Base-by-base conservation (phyloP, 192 early-diverging fungal genomes). In the Linnemannia hyalina region DNA sequence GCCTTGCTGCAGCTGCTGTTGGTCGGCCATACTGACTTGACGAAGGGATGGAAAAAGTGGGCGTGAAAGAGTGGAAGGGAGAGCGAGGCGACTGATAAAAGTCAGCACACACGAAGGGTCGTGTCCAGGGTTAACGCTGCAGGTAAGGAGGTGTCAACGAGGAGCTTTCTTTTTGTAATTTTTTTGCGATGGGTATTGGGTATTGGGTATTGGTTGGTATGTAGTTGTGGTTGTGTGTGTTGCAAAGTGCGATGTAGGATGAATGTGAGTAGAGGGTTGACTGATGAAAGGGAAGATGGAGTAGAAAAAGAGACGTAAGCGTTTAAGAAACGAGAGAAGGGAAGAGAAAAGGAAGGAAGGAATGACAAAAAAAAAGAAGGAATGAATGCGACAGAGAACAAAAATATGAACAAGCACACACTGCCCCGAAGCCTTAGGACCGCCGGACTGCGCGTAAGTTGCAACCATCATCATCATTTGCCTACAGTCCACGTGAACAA, bases 1-100 rank as follows among this genome's bases (percentile, higher is more conserved):
- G 40, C 26, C 42, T 63, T 75, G 81, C 26, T 76, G 75, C 32
- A 69, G 75, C 54, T 75, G 57, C n/a, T 79, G 57, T 38, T 74
- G 73, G 35, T 74, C 35, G 54, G 81, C n/a, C 81, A 77, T 76
- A 54, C 54, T 74, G 47, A 36, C 49, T 54, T 18, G 68, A 54
- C 18, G 29, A n/a, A 32, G 32, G 32, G 29, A 16, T 15, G 29
- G 41, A 29, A 15, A 4, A 68, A 23, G 68, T n/a, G 68, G 36
- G 36, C 29, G 65, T 44, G 41, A 68, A n/a, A 68, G 38, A 44
- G 47, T 29, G 26, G 49, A 36, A 29, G 26, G 49, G 8, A 54
- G 44, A 16, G 73, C 29, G 60, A 29, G 60, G 60, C 60, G 60
- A 32, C 60, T 65, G 26, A 23, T 65, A 65, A 22, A 65, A 65